Evolutionary conservation across 179 eudicot species (phyloP).

Genomic region (Patellifolia procumbens): DNA sequence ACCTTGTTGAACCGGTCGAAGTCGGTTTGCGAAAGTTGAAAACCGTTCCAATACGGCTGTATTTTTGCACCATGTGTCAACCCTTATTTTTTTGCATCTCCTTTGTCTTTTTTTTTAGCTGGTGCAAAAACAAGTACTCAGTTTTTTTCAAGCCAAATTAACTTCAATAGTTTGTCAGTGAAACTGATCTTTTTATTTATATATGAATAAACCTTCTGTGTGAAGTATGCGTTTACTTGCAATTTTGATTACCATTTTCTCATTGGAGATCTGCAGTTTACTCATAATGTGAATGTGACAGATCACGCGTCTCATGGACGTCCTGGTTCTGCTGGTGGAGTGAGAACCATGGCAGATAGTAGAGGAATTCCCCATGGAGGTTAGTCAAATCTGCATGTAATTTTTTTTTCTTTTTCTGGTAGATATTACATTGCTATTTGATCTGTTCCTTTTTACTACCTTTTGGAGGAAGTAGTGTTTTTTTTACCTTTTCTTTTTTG

Average conservation of each 20-base stretch:
- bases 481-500: background rate
- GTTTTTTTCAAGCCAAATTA: background rate
- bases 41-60: no score
- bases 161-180: background rate
- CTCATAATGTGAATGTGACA: conserved; percentile 34
- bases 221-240: background rate
- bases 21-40: no score
- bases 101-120: background rate
- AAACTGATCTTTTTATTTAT: background rate
- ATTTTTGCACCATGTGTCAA: no score
- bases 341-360: conserved; percentile 39
- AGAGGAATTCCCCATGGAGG: conserved; percentile 45
- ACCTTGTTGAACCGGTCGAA: no score
- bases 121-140: background rate
- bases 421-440: background rate
- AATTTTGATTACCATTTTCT: background rate
- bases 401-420: background rate
- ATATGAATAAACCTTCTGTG: background rate
- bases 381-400: conserved; percentile 34
- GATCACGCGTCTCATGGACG: conserved; percentile 48
- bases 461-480: background rate
- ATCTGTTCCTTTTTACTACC: background rate
- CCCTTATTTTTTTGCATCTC: conserved; percentile 4
- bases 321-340: conserved; percentile 65
- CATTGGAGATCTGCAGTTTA: conserved; percentile 2